A percentile compares a stretch with the other conserved stretches of the same genome.
Conservation (phyloP, 2,329 filamentous ascomycete species). For the Pseudocercospora pini-densiflorae region DNA sequence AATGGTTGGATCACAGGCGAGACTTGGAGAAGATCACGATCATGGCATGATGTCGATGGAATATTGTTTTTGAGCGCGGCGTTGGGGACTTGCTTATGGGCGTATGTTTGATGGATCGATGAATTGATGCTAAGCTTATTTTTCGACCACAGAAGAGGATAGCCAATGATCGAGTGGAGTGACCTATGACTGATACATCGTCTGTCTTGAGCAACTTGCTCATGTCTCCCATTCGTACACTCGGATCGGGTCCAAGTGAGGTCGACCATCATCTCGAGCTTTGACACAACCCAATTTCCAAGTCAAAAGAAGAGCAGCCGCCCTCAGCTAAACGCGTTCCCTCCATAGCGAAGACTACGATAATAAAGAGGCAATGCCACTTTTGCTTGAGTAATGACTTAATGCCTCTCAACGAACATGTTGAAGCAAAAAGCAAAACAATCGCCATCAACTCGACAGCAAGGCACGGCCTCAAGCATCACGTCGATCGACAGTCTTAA, state of each 20-base stretch:
- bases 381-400: no score
- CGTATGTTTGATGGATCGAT: not conserved
- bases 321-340: no score
- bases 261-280: no score
- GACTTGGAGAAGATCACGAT: not conserved
- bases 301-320: no score
- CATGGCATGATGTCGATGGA: slow-evolving; percentile 8
- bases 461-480: no score
- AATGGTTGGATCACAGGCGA: not conserved
- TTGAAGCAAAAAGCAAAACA: not conserved
- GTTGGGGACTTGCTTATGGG: not conserved
- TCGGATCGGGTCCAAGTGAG: no score
- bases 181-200: not conserved
- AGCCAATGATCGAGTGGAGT: not conserved
- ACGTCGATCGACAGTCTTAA: no score
- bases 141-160: not conserved
- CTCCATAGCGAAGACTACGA: no score
- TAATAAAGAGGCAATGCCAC: no score
- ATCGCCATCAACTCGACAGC: not conserved
- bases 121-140: not conserved
- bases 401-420: no score
- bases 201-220: not conserved
- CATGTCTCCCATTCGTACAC: no score
- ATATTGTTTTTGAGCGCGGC: slow-evolving; percentile 5
- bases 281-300: no score